Evolutionary conservation across 306 rosid species (phyloP).

Genomic region (Carpinus viminea): DNA sequence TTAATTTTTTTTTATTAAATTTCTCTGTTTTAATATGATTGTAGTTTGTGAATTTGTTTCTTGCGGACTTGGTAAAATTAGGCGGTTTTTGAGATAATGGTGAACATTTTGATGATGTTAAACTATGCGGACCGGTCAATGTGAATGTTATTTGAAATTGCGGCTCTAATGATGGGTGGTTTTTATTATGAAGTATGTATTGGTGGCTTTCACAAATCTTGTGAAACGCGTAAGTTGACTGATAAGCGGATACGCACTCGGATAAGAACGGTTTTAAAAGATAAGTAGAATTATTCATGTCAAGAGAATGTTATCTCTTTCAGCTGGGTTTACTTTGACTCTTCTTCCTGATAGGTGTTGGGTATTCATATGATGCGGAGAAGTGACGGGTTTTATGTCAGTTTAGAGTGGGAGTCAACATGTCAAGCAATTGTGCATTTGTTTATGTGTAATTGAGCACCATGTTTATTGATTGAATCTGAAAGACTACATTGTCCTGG

Average conservation of each 20-base stretch:
- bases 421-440: not conserved
- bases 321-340: not conserved
- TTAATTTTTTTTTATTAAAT: not conserved
- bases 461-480: not conserved
- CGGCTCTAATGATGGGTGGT: not conserved
- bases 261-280: not conserved
- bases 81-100: constrained; percentile 4
- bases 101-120: not conserved
- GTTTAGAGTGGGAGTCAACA: not conserved
- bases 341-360: not conserved
- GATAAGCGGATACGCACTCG: not conserved
- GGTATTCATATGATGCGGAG: not conserved
- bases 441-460: not conserved
- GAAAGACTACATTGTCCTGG: not conserved
- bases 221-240: not conserved
- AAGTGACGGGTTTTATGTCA: not conserved
- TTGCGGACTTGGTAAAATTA: constrained; percentile 28
- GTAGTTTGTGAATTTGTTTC: constrained; percentile 3
- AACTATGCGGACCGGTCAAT: not conserved
- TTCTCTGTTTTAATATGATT: not conserved
- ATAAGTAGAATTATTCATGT: not conserved
- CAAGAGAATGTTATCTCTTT: not conserved
- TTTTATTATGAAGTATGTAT: not conserved
- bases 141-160: not conserved
- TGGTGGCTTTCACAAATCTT: not conserved